Evolutionary conservation across 495 filamentous ascomycete species (phyloP).

Genomic region (Penicillium mononematosum): DNA sequence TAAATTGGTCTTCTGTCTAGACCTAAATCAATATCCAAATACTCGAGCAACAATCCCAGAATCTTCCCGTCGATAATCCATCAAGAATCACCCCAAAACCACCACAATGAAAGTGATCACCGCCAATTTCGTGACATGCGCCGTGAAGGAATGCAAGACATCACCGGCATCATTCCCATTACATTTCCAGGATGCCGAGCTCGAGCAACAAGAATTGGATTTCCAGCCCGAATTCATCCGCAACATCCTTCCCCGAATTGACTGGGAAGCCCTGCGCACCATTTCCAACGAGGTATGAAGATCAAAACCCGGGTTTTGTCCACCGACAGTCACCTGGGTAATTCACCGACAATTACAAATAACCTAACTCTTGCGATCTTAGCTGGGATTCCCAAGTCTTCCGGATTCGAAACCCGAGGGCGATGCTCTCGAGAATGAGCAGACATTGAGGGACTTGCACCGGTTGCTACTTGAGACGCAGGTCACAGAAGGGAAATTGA

Average conservation of each 20-base stretch:
- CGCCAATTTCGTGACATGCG: slow-evolving; percentile 95
- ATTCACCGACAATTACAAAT: slow-evolving; percentile 8
- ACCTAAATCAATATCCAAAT: not conserved
- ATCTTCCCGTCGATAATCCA: slow-evolving; percentile 2
- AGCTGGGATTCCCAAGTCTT: slow-evolving; percentile 82
- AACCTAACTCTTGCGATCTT: slow-evolving; percentile 2
- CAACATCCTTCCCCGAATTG: slow-evolving; percentile 82
- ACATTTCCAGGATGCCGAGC: slow-evolving; percentile 86
- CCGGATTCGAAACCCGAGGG: slow-evolving; percentile 63
- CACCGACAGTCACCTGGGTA: not conserved
- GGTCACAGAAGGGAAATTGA: slow-evolving; percentile 79
- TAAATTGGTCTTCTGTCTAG: not conserved
- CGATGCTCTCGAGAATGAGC: slow-evolving; percentile 57
- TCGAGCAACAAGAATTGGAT: slow-evolving; percentile 76
- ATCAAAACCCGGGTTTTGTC: not conserved
- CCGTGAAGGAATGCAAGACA: slow-evolving; percentile 88
- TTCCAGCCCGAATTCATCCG: slow-evolving; percentile 73
- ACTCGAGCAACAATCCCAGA: not conserved
- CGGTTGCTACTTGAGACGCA: slow-evolving; percentile 84
- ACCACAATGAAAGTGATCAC: slow-evolving; percentile 82
- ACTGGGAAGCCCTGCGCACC: slow-evolving; percentile 75
- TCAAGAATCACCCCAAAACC: not conserved
- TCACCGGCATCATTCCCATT: slow-evolving; percentile 76
- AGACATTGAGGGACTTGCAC: slow-evolving; percentile 74
- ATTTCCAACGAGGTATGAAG: slow-evolving; percentile 75